These are phyloP conservation scores for Ophiostoma novo-ulmi DNA, from an alignment of 2,329 filamentous ascomycete genomes.

Conservation along the genomic window DNA sequence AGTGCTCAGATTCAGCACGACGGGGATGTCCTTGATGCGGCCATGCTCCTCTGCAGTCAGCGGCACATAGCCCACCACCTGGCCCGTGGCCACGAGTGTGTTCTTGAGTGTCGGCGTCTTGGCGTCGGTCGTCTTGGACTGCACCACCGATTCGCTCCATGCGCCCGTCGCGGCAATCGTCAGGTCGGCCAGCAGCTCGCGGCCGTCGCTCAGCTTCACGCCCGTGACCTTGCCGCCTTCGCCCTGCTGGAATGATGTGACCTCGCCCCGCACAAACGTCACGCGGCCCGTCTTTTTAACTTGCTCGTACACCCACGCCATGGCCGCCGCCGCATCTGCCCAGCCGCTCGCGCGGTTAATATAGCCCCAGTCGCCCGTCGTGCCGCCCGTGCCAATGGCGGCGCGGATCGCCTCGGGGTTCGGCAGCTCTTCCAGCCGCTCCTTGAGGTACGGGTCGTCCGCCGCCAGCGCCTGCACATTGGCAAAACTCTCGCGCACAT, in stretches of 20 bases:
- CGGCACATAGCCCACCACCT: conserved; percentile 71
- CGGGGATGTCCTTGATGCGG: conserved; percentile 60
- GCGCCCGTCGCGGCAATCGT: conserved; percentile 80
- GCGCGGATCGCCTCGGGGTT: conserved; percentile 41
- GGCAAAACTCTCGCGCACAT: conserved; percentile 54
- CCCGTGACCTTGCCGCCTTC: conserved; percentile 46
- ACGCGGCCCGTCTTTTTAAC: conserved; percentile 54
- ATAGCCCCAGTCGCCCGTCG: conserved; percentile 63
- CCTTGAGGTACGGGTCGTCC: conserved; percentile 31
- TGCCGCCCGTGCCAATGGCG: conserved; percentile 45
- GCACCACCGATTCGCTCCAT: conserved; percentile 62
- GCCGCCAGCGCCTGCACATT: conserved; percentile 54
- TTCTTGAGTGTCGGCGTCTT: conserved; percentile 43
- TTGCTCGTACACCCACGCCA: conserved; percentile 57
- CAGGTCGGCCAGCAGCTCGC: conserved; percentile 50
- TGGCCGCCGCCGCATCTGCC: conserved; percentile 69
- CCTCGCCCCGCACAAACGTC: conserved; percentile 49
- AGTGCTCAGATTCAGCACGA: conserved; percentile 64
- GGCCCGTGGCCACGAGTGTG: conserved; percentile 73
- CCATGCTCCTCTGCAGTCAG: conserved; percentile 63
- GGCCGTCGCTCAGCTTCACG: conserved; percentile 40
- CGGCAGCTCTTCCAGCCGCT: conserved; percentile 41
- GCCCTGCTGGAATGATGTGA: conserved; percentile 36
- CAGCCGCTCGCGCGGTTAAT: conserved; percentile 70
- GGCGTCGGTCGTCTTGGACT: neutral